Evolutionary conservation across 2,329 filamentous ascomycete species (phyloP).

Genomic region (Pseudocercospora crystallina): DNA sequence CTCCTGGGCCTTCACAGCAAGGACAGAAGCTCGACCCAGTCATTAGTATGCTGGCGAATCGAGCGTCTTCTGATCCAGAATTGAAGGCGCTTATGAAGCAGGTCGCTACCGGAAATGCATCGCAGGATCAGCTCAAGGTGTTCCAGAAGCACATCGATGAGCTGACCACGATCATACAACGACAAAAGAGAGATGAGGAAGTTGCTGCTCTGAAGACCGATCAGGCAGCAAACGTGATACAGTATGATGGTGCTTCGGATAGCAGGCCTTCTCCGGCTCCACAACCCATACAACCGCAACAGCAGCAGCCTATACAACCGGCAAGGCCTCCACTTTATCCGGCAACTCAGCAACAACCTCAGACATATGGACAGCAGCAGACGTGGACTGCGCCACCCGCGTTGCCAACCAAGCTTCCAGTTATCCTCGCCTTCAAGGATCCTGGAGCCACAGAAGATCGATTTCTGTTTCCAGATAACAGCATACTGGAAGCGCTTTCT

Average conservation of each 20-base stretch:
- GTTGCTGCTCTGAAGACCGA: conserved; percentile 15
- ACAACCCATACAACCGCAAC: conserved; percentile 15
- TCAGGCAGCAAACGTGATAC: conserved; percentile 19
- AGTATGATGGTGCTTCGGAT: conserved; percentile 25
- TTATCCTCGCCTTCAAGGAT: conserved; percentile 64
- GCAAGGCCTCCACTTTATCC: conserved; percentile 10
- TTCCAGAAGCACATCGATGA: conserved; percentile 82
- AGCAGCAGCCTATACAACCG: conserved; percentile 1
- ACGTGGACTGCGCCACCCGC: conserved; percentile 17
- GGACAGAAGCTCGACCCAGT: conserved; percentile 63
- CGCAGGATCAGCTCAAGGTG: conserved; percentile 67
- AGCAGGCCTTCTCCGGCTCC: conserved; percentile 8
- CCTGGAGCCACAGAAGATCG: conserved; percentile 66
- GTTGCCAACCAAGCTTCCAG: conserved; percentile 57
- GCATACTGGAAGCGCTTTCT: conserved; percentile 67
- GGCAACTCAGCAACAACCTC: conserved; percentile 11
- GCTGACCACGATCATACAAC: conserved; percentile 58
- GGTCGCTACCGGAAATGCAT: conserved; percentile 73
- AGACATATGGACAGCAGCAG: conserved; percentile 26
- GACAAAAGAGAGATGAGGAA: conserved; percentile 38
- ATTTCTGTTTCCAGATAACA: conserved; percentile 76
- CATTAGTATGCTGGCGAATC: conserved; percentile 74
- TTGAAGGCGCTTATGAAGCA: conserved; percentile 80
- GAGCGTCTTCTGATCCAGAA: conserved; percentile 69
- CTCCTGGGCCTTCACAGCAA: conserved; percentile 15